Conservation (phyloP, 1,139 yeast species). For the Schwanniomyces etchellsii region DNA sequence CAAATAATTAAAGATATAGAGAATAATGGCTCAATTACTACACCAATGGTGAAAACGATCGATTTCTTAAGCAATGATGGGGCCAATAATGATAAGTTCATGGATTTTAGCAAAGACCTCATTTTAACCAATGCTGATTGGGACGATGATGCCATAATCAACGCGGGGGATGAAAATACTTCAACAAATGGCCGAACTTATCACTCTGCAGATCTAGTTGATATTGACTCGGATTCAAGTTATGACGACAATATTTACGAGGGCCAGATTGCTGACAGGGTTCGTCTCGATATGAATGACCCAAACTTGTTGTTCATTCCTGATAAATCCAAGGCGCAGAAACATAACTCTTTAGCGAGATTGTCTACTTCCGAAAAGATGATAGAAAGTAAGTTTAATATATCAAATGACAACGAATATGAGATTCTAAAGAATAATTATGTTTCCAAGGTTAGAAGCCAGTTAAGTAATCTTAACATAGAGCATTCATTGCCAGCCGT, state of each 20-base stretch:
- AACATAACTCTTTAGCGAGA: slow-evolving; percentile 22
- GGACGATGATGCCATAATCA: slow-evolving; percentile 66
- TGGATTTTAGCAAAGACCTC: slow-evolving; percentile 50
- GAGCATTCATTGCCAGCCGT: slow-evolving; percentile 91
- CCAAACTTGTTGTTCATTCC: slow-evolving; percentile 68
- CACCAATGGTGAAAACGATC: slow-evolving; percentile 17
- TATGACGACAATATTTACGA: slow-evolving; percentile 78
- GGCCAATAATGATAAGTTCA: slow-evolving; percentile 32
- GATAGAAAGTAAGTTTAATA: slow-evolving; percentile 56
- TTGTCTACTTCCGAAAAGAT: slow-evolving; percentile 47
- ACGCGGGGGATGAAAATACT: slow-evolving; percentile 30
- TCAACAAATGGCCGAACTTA: slow-evolving; percentile 13
- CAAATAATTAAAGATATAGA: slow-evolving; percentile 25
- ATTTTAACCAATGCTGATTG: slow-evolving; percentile 77
- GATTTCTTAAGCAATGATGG: slow-evolving; percentile 34
- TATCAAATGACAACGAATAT: slow-evolving; percentile 86
- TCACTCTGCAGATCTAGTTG: slow-evolving; percentile 5
- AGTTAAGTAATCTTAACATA: slow-evolving; percentile 83
- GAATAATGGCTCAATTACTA: slow-evolving; percentile 13
- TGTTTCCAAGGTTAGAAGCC: slow-evolving; percentile 88
- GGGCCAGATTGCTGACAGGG: slow-evolving; percentile 52
- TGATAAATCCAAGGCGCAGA: slow-evolving; percentile 18
- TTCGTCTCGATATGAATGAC: slow-evolving; percentile 81
- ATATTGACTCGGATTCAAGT: slow-evolving; percentile 46
- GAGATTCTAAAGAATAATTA: slow-evolving; percentile 79